Percentiles rank a stretch among this genome's conserved stretches.
These are phyloP conservation scores for Monosporozyma aquatica DNA, from an alignment of 805 yeast species.

Conservation along the genomic window DNA sequence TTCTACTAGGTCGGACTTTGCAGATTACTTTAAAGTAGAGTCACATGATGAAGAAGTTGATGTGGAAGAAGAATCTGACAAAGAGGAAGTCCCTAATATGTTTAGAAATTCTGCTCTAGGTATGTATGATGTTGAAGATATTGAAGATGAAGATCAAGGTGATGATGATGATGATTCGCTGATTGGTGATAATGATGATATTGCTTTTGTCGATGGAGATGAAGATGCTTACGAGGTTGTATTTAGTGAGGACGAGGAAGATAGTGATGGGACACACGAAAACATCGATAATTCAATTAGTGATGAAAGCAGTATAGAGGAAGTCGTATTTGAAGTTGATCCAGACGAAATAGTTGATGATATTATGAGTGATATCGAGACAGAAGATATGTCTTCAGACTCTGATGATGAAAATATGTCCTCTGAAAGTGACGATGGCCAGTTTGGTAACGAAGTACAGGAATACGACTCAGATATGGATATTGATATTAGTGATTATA, in stretches of 20 bases:
- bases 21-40: constrained; percentile 48
- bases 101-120: constrained; percentile 85
- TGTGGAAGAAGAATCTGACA: constrained; percentile 49
- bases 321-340: constrained; percentile 16
- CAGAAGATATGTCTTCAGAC: constrained; percentile 15
- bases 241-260: constrained; percentile 27
- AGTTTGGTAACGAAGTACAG: constrained; percentile 22
- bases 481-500: constrained; percentile 28
- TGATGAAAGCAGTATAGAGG: not conserved
- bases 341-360: constrained; percentile 23
- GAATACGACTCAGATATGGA: constrained; percentile 29
- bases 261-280: constrained; percentile 18
- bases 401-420: constrained; percentile 18
- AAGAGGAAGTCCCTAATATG: constrained; percentile 74
- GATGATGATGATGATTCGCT: constrained; percentile 43
- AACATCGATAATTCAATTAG: not conserved
- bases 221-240: constrained; percentile 31
- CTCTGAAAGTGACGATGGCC: constrained; percentile 17
- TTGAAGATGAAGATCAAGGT: constrained; percentile 54
- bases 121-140: constrained; percentile 80
- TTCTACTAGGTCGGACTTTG: constrained; percentile 46
- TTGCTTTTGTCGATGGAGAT: constrained; percentile 31
- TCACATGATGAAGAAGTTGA: constrained; percentile 50
- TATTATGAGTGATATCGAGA: constrained; percentile 24
- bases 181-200: constrained; percentile 35